These are phyloP conservation scores for Suhomyces prunicola DNA, from an alignment of 805 yeast species.

Conservation along the genomic window DNA sequence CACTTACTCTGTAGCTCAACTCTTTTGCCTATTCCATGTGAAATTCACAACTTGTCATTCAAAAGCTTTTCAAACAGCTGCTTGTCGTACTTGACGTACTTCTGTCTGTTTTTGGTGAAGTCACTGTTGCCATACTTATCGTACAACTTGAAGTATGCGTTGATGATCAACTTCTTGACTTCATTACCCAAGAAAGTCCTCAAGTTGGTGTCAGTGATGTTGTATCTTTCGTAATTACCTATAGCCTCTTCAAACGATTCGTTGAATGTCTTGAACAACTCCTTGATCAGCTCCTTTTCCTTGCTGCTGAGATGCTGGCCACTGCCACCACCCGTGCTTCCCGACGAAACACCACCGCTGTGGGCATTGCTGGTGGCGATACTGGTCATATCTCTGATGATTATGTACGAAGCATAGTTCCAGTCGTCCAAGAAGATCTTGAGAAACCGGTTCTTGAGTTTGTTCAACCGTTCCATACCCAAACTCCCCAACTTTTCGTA, in stretches of 20 bases:
- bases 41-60: conserved; percentile 15
- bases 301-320: conserved; percentile 45
- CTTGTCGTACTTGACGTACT: conserved; percentile 66
- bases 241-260: conserved; percentile 77
- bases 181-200: conserved; percentile 65
- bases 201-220: conserved; percentile 63
- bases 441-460: conserved; percentile 68
- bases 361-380: conserved; percentile 51
- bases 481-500: conserved; percentile 51
- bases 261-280: conserved; percentile 79
- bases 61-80: conserved; percentile 38
- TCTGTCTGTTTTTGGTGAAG: conserved; percentile 65
- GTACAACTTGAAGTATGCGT: conserved; percentile 81
- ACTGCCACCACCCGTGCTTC: conserved; percentile 7
- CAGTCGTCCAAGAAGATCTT: conserved; percentile 73
- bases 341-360: conserved; percentile 19
- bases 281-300: conserved; percentile 79
- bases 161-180: conserved; percentile 68
- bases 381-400: conserved; percentile 74
- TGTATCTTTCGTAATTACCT: conserved; percentile 59
- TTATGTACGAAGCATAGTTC: conserved; percentile 71
- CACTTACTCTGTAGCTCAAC: neutral
- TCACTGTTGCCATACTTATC: conserved; percentile 71
- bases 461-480: conserved; percentile 63
- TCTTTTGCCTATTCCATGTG: too few relatives aligned